Evolutionary conservation across 2,329 filamentous ascomycete species (phyloP), one percentile per base, ranked within the genome.

Genomic region (Sporothrix brunneoviolacea): DNA sequence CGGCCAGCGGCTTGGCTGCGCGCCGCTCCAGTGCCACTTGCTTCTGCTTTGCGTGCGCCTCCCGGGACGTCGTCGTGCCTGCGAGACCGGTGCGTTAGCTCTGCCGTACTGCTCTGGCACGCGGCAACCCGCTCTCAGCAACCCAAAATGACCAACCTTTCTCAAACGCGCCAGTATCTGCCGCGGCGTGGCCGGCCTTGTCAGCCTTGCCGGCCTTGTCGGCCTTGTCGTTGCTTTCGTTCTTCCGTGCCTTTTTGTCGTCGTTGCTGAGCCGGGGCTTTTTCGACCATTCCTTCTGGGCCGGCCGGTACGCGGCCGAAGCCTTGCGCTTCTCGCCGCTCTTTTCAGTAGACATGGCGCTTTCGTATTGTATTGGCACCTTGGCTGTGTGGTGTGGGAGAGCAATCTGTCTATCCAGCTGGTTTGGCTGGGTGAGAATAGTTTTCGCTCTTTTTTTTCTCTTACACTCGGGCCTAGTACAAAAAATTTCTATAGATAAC

Each of bases 21-120:
- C 91, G 96, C 59, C 94, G 88, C 65, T 97, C 91, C 62, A 83
- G 85, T 21, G 83, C 85, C 45, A 96, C 75, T 56, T 85, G 85
- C 69, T 91, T 95, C 70, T 98, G 93, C 68, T 95, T 95, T 44
- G 84, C 83, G 67, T 97, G 93, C 19, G 90, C 83, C 75, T 98
- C 93, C 64, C 84, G 84, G 8, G 87, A 88, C 53, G 76, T 87
- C 66, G 44, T 37, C 15, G 22, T 21, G 33, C 39, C 40, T 45
- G 28, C 16, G 7, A 21, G 8, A 35, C 8, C 18, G 9, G 8
- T 6, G 15, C n/a, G n/a, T 24, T 24, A 28, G 8, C 13, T 27
- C 3, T 19, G 18, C 6, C 13, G 13, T 7, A n/a, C n/a, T n/a
- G n/a, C n/a, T n/a, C n/a, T n/a, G n/a, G n/a, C n/a, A n/a, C n/a